Percentiles rank a stretch among this genome's conserved stretches.
These are phyloP conservation scores for Backusella psychrophila DNA, from an alignment of 192 early-diverging fungal genomes.

Conservation along the genomic window DNA sequence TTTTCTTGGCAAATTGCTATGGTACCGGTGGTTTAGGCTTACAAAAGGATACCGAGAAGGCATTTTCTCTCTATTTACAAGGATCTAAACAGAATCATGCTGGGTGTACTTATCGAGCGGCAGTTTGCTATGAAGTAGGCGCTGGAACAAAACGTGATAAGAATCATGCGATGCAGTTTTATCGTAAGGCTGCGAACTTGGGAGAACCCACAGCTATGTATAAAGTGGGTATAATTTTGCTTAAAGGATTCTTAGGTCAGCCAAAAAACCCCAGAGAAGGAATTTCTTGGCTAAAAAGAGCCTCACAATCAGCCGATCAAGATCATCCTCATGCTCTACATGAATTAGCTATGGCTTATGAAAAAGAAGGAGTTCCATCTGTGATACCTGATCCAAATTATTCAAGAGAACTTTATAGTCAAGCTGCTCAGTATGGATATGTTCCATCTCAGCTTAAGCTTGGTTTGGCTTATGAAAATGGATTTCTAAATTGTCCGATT, in stretches of 20 bases:
- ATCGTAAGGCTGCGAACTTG: slow-evolving; percentile 86
- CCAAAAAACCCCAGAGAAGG: slow-evolving; percentile 84
- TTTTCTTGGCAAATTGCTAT: slow-evolving; percentile 90
- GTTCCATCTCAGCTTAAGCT: slow-evolving; percentile 90
- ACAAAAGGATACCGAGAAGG: slow-evolving; percentile 79
- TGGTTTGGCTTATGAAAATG: slow-evolving; percentile 94
- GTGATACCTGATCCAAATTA: slow-evolving; percentile 81
- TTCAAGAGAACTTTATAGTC: slow-evolving; percentile 88
- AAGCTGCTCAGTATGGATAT: slow-evolving; percentile 91
- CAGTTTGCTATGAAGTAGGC: slow-evolving; percentile 95
- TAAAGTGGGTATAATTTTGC: slow-evolving; percentile 90
- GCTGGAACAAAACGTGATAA: slow-evolving; percentile 89
- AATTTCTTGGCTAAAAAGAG: slow-evolving; percentile 93
- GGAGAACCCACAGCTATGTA: slow-evolving; percentile 95
- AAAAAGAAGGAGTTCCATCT: slow-evolving; percentile 65
- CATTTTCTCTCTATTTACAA: slow-evolving; percentile 89
- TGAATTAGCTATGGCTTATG: slow-evolving; percentile 88
- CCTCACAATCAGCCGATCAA: slow-evolving; percentile 83
- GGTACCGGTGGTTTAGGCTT: slow-evolving; percentile 82
- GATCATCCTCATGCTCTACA: slow-evolving; percentile 92
- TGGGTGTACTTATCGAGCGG: slow-evolving; percentile 89
- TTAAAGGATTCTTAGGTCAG: slow-evolving; percentile 85
- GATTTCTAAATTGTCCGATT: slow-evolving; percentile 77
- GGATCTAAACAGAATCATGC: slow-evolving; percentile 93
- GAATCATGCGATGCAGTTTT: slow-evolving; percentile 85